Conservation (phyloP, 768 basidiomycete species). For the Suillus fuscotomentosus region DNA sequence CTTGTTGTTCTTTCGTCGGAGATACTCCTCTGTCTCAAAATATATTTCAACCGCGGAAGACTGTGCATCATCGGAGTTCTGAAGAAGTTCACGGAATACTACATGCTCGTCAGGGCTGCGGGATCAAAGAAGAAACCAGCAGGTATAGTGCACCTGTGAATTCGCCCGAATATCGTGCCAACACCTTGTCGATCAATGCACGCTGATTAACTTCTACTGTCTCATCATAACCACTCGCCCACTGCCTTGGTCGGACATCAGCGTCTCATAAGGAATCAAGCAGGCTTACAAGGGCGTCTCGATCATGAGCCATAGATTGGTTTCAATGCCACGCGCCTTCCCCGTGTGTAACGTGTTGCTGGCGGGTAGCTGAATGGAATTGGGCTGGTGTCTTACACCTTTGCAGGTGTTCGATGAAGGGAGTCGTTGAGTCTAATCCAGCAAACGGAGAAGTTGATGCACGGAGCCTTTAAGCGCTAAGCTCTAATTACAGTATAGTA, state of each 20-base stretch:
- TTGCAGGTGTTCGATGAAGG: background rate
- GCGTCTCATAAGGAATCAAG: background rate
- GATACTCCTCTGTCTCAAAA: conserved; percentile 63
- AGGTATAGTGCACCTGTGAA: conserved; percentile 58
- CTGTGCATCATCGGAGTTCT: conserved; percentile 94
- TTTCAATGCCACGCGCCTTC: conserved; percentile 13
- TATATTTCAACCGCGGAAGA: conserved; percentile 74
- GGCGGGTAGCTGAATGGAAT: conserved; percentile 6
- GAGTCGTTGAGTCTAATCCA: background rate
- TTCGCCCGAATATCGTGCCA: conserved; percentile 94
- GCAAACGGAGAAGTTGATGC: background rate
- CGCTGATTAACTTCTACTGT: conserved; percentile 92
- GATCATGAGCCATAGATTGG: conserved; percentile 27
- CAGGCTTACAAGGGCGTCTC: conserved; percentile 26
- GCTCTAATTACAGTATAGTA: background rate
- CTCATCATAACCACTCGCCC: conserved; percentile 68
- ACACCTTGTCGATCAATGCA: conserved; percentile 95
- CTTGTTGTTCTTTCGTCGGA: conserved; percentile 30
- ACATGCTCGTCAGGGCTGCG: background rate
- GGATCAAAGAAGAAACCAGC: background rate
- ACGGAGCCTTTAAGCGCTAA: background rate
- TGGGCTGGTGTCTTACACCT: background rate
- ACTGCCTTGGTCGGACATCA: conserved; percentile 29
- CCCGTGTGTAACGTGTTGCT: conserved; percentile 12
- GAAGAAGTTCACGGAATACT: conserved; percentile 83